These are phyloP conservation scores for Tothia fuscella DNA, from an alignment of 2,329 filamentous ascomycete genomes.

Conservation along the genomic window DNA sequence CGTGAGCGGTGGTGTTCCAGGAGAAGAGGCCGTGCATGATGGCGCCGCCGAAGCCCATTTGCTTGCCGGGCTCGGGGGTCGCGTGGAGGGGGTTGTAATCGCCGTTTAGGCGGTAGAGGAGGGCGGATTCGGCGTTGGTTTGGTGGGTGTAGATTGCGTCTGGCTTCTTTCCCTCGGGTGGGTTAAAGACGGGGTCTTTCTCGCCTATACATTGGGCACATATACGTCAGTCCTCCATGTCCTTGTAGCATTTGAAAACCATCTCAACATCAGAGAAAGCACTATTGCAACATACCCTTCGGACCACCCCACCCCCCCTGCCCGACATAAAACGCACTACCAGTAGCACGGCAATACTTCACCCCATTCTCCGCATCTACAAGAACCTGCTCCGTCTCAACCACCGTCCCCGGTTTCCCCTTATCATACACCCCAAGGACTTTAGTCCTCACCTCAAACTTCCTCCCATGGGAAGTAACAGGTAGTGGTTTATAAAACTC, in stretches of 20 bases:
- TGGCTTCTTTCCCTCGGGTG: conserved; percentile 58
- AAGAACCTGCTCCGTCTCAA: conserved; percentile 67
- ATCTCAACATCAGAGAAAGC: not conserved
- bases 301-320: conserved; percentile 81
- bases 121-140: conserved; percentile 58
- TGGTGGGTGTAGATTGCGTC: conserved; percentile 60
- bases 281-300: conserved; percentile 63
- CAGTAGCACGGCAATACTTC: conserved; percentile 56
- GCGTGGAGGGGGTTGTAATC: conserved; percentile 93
- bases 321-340: conserved; percentile 66
- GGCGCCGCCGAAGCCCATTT: conserved; percentile 82
- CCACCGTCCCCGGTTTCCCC: conserved; percentile 68
- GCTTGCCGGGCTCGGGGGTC: conserved; percentile 67
- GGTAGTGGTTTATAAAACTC: conserved; percentile 68
- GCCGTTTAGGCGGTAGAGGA: conserved; percentile 57
- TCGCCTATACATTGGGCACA: conserved; percentile 36
- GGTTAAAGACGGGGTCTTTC: conserved; percentile 64
- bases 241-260: no score
- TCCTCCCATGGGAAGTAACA: conserved; percentile 53
- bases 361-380: conserved; percentile 59
- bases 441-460: conserved; percentile 65
- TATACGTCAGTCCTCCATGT: not conserved
- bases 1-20: conserved; percentile 70
- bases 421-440: conserved; percentile 85
- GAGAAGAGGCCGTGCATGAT: conserved; percentile 86